Evolutionary conservation across 1,139 yeast genomes (phyloP), one percentile per base, ranked within the genome.

Genomic region (Geotrichum aggregatum): DNA sequence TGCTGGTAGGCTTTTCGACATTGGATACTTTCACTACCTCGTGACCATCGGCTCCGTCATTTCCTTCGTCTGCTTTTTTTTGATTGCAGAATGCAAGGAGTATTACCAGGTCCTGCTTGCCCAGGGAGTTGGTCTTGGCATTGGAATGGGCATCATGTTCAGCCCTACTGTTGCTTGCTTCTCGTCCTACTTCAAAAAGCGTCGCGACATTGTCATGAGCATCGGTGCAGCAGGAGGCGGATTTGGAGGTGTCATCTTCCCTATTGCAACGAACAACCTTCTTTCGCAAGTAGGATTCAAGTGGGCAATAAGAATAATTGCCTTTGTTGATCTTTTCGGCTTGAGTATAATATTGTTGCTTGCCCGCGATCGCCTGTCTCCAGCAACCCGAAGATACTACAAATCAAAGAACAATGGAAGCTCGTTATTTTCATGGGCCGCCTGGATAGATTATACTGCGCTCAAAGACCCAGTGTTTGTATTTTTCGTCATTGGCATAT

Each of bases 201-300:
- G 69, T 54, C 72, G 84, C 52, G 77, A 79, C 0, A 64, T 80
- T 30, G 85, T 83, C 1, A 67, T 73, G 19, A 82, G 84, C 3
- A 58, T 81, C 0, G 76, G 79, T 0, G 72, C 82, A 0, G 74
- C 80, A 0, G 85, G 85, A 0, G 74, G 83, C 2, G 80, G 83
- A 16, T 66, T 74, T 10, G 87, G 85, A 1, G 86, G 86, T 3
- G 74, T 82, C 18, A 71, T 72, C 28, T 74, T 74, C 67, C 76
- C 77, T 0, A 67, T 72, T 52, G 69, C 67, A 6, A 63, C 71
- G 3, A 62, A 71, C 21, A 60, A 61, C 10, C 57, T 75, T 24
- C 63, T 72, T 47, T 45, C 59, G 35, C 56, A 65, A 50, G 66
- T 78, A 64, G 82, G 83, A 58, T 60, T 71, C 65, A 65, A 67